phyloP scores from a whole-genome alignment of 2,329 filamentous ascomycete genomes.

The Trichoderma sp. region DNA sequence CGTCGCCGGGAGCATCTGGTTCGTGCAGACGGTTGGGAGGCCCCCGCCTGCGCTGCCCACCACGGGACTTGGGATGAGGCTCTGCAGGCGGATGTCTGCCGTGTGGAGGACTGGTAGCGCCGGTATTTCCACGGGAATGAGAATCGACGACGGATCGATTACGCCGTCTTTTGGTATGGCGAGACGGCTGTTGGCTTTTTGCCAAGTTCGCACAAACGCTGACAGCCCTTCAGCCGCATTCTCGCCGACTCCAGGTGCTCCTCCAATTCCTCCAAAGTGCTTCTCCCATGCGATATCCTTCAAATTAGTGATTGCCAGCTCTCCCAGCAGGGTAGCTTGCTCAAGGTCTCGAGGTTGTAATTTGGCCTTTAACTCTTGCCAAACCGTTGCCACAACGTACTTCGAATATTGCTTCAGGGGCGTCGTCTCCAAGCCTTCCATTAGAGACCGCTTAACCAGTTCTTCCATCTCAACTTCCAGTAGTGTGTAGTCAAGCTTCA shows the following conservation, averaged over 20 bases:
- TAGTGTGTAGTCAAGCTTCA: slow-evolving; percentile 73
- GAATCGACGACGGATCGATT: slow-evolving; percentile 59
- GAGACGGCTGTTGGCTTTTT: slow-evolving; percentile 29
- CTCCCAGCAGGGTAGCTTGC: slow-evolving; percentile 51
- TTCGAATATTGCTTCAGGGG: slow-evolving; percentile 46
- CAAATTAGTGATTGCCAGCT: slow-evolving; percentile 49
- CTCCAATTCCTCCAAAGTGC: slow-evolving; percentile 50
- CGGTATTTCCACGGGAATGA: slow-evolving; percentile 88
- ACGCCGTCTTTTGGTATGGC: slow-evolving; percentile 25
- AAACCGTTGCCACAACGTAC: slow-evolving; percentile 44
- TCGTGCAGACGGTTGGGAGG: slow-evolving; percentile 53
- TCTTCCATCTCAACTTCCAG: slow-evolving; percentile 69
- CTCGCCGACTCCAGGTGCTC: slow-evolving; percentile 35
- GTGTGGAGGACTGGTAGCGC: slow-evolving; percentile 80
- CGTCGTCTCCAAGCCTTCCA: slow-evolving; percentile 37
- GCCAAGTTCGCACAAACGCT: slow-evolving; percentile 35
- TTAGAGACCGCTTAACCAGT: slow-evolving; percentile 45
- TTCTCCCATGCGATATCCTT: slow-evolving; percentile 46
- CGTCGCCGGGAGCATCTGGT: slow-evolving; percentile 62
- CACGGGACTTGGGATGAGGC: slow-evolving; percentile 33
- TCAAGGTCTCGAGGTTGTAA: slow-evolving; percentile 54
- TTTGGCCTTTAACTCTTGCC: slow-evolving; percentile 42
- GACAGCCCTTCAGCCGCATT: slow-evolving; percentile 30
- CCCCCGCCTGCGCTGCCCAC: slow-evolving; percentile 31
- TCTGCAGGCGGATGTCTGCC: slow-evolving; percentile 60